Conservation (phyloP, 306 rosid species). For the Glycine soja region DNA sequence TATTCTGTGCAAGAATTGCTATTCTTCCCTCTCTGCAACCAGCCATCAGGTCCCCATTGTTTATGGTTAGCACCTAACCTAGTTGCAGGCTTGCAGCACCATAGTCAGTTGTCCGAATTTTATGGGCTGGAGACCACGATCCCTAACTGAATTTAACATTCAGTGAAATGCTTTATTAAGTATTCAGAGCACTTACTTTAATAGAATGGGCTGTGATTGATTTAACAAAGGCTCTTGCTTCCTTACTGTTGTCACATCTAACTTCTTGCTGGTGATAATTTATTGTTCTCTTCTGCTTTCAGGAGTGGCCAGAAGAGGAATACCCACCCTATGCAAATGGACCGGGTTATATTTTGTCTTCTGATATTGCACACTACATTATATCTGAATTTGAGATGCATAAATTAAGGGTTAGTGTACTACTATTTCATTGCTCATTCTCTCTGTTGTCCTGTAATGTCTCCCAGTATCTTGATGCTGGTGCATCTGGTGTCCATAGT, state of each 20-base stretch:
- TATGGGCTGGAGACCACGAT: neutral
- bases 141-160: neutral
- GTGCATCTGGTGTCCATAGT: neutral
- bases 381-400: constrained; percentile 70
- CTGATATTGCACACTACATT: constrained; percentile 66
- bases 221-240: neutral
- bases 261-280: constrained; percentile 6
- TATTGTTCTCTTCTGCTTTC: constrained; percentile 47
- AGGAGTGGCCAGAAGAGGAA: constrained; percentile 93
- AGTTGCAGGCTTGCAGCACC: neutral
- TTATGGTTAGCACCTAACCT: neutral
- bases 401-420: constrained; percentile 70
- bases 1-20: neutral
- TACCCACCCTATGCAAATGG: constrained; percentile 97
- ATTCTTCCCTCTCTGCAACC: neutral
- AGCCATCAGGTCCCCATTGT: neutral
- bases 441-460: constrained; percentile 11
- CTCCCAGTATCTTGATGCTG: neutral
- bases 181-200: constrained; percentile 2
- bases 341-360: constrained; percentile 84
- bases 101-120: neutral
- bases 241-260: constrained; percentile 26
- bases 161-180: neutral
- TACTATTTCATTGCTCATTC: constrained; percentile 1
- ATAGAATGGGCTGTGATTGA: constrained; percentile 1